Evolutionary conservation across 768 basidiomycete genomes (phyloP).

Genomic region (Naganishia randhawae): DNA sequence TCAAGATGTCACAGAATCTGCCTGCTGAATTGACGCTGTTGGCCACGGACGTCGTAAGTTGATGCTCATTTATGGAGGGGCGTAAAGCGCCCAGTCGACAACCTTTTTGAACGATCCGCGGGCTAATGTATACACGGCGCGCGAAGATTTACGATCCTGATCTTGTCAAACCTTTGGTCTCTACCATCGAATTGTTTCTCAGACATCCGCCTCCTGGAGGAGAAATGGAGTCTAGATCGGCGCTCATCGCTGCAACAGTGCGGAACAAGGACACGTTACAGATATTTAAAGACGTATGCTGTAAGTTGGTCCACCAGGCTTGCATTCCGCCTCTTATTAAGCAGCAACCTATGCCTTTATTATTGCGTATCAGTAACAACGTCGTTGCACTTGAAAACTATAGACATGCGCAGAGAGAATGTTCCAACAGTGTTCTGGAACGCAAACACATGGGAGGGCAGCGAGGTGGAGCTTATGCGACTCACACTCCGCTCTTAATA

Average conservation of each 20-base stretch:
- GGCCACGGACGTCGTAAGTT: constrained; percentile 48
- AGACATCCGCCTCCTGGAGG: neutral
- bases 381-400: neutral
- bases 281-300: constrained; percentile 35
- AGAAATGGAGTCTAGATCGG: constrained; percentile 2
- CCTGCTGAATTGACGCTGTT: constrained; percentile 34
- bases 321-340: neutral
- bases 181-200: constrained; percentile 35
- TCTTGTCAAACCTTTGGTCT: constrained; percentile 40
- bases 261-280: constrained; percentile 42
- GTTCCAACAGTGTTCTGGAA: constrained; percentile 30
- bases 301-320: constrained; percentile 28
- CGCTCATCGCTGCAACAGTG: constrained; percentile 45
- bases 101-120: neutral
- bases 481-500: neutral
- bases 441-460: constrained; percentile 28
- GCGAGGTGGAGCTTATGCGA: constrained; percentile 24
- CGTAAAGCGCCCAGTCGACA: no score
- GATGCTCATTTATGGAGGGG: neutral
- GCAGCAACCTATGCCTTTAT: neutral
- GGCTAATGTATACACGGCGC: neutral
- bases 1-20: constrained; percentile 5
- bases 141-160: constrained; percentile 49
- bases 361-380: neutral
- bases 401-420: neutral